phyloP scores from a whole-genome alignment of 805 yeast genomes.

The Cyberlindnera maritima region DNA sequence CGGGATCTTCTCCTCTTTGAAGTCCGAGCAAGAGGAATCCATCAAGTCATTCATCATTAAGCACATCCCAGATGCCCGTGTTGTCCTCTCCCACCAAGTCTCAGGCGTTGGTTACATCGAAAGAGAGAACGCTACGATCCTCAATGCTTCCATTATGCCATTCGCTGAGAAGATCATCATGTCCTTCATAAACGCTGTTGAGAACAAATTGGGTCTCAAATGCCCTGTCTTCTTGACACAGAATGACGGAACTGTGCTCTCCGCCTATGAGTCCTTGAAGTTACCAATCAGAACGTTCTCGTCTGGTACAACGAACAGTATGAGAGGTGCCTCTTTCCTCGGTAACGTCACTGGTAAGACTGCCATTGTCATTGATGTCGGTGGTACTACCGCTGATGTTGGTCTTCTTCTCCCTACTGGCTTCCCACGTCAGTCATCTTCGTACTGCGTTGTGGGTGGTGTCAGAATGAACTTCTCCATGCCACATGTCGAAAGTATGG shows the following conservation, averaged over 20 bases:
- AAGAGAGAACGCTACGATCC: constrained; percentile 46
- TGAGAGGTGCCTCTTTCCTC: constrained; percentile 46
- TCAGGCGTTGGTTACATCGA: constrained; percentile 44
- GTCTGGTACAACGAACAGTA: constrained; percentile 48
- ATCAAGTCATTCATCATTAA: constrained; percentile 32
- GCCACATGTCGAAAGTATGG: constrained; percentile 50
- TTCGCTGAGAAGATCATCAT: constrained; percentile 42
- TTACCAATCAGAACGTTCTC: constrained; percentile 47
- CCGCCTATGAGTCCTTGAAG: constrained; percentile 37
- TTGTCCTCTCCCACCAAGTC: constrained; percentile 38
- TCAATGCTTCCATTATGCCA: constrained; percentile 41
- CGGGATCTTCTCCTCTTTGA: constrained; percentile 40
- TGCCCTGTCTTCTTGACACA: constrained; percentile 43
- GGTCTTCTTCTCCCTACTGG: constrained; percentile 44
- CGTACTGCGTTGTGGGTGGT: constrained; percentile 43
- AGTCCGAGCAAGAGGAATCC: constrained; percentile 34
- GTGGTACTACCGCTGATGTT: constrained; percentile 52
- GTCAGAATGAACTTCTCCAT: constrained; percentile 48
- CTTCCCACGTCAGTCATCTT: constrained; percentile 45
- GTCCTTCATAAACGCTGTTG: constrained; percentile 38
- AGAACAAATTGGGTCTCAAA: constrained; percentile 30
- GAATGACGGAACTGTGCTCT: constrained; percentile 47
- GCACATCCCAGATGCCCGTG: constrained; percentile 34
- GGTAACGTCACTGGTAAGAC: constrained; percentile 30
- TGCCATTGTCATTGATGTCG: constrained; percentile 44